phyloP scores from a whole-genome alignment of 108 stramenopile species.

The Cyclotella cryptica region DNA sequence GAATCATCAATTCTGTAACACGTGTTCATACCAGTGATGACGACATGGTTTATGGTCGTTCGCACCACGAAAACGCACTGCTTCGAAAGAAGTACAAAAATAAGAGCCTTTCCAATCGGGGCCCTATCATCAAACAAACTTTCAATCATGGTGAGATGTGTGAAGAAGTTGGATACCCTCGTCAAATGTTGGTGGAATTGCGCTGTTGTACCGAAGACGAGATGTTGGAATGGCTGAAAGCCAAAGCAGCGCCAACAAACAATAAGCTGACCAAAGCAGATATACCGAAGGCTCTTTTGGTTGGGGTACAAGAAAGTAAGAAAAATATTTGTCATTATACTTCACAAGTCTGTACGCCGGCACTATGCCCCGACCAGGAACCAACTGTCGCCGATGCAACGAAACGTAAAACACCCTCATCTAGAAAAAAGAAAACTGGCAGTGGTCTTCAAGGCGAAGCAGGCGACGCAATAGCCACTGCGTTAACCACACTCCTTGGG shows the following conservation, averaged over 20 bases:
- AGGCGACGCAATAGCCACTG: conserved; percentile 16
- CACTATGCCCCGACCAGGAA: conserved; percentile 59
- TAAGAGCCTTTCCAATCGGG: conserved; percentile 3
- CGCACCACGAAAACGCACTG: conserved; percentile 7
- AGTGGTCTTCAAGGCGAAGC: not conserved
- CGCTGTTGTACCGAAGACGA: conserved; percentile 69
- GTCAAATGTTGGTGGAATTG: conserved; percentile 57
- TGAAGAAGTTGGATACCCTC: conserved; percentile 58
- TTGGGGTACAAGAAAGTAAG: conserved; percentile 35
- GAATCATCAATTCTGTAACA: not conserved
- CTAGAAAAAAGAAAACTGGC: not conserved
- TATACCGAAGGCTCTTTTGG: conserved; percentile 29
- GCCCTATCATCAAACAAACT: conserved; percentile 30
- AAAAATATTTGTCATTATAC: conserved; percentile 61
- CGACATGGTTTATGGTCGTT: not conserved
- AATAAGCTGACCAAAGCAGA: not conserved
- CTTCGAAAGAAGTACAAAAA: conserved; percentile 11
- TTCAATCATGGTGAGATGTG: conserved; percentile 67
- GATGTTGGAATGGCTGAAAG: conserved; percentile 39
- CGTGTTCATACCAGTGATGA: not conserved
- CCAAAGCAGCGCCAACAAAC: not conserved
- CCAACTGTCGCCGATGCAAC: not conserved
- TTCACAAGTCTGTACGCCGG: conserved; percentile 75
- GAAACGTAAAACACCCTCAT: not conserved
- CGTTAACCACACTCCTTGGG: conserved; percentile 28